Base-by-base conservation (phyloP, 345 rosid species). In the Syzygium aromaticum region DNA sequence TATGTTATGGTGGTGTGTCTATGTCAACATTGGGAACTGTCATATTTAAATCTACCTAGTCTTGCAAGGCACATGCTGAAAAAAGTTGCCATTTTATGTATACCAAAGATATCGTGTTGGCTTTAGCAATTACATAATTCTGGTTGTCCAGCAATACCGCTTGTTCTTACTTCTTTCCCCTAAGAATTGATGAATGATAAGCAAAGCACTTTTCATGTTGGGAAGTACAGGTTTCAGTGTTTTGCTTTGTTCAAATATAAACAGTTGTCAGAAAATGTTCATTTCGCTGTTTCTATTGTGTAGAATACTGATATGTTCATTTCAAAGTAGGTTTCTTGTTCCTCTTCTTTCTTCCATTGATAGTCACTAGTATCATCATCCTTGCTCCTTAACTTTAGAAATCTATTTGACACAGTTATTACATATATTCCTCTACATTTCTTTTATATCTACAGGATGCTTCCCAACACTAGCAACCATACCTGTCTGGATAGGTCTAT, bases 401-500 rank as follows among this genome's bases (percentile, higher is more conserved):
- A 33, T 73, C 25, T 40, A 33, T 73, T 33, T 73, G 25, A 19
- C 2, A 3, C 1, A 0, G n/a, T 53, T 53, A 53, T 15, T n/a
- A 54, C 14, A 10, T n/a, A 52, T 84, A 84, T 51, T 84, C 28
- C 7, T 52, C 86, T 89, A 53, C 87, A 88, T 23, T 86, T 85
- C 86, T 86, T 59, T 51, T 28, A 77, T 87, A 73, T 73, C 27
- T 38, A 38, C 49, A 98, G 99, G 99, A 86, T 98, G 99, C 92
- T 91, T 98, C 51, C 99, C 99, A 78, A 98, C 98, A 52, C 92
- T 96, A 92, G 98, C 96, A 25, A 96, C 96, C 13, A 96, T 96
- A 91, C 99, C 99, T 52, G 99, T 98, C 86, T 98, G 97, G 98
- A 96, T 98, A 73, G 99, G 99, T 90, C 92, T 98, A 78, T 98